These are phyloP conservation scores for Prunus kanzakura DNA, from an alignment of 306 rosid species.

Conservation along the genomic window DNA sequence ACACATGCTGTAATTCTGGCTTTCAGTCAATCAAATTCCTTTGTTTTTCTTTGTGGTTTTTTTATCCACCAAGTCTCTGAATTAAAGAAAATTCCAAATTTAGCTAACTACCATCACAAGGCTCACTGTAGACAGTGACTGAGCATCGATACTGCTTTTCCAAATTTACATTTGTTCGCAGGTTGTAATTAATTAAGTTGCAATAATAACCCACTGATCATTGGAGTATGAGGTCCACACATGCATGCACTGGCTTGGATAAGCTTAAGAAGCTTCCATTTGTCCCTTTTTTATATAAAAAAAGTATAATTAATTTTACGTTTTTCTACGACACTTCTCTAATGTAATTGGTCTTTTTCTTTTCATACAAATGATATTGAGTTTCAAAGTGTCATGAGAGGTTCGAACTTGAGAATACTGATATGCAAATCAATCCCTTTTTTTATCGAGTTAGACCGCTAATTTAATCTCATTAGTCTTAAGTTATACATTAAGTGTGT, in stretches of 20 bases:
- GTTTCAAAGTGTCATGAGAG: too few relatives aligned
- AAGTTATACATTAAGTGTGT: not conserved
- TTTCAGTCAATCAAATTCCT: not conserved
- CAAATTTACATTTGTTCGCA: not conserved
- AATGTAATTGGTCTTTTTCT: too few relatives aligned
- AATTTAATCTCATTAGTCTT: too few relatives aligned
- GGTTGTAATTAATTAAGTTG: not conserved
- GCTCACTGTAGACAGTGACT: slow-evolving; percentile 7
- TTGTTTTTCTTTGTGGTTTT: not conserved
- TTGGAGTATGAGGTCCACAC: slow-evolving; percentile 6
- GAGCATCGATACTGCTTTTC: not conserved
- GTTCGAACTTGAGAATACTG: rapidly evolving
- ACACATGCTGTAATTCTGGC: not conserved
- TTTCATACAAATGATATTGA: too few relatives aligned
- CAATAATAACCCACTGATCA: not conserved
- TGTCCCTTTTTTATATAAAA: not conserved
- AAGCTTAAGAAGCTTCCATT: not conserved
- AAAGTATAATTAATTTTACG: too few relatives aligned
- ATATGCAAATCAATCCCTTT: too few relatives aligned
- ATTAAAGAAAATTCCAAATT: not conserved
- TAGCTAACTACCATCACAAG: not conserved
- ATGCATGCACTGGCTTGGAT: not conserved
- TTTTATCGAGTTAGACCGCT: too few relatives aligned
- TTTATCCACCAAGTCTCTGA: not conserved
- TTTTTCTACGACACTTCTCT: too few relatives aligned